These are phyloP conservation scores for Teratosphaeriaceae sp. DNA, from an alignment of 2,329 filamentous ascomycete species.

Conservation along the genomic window DNA sequence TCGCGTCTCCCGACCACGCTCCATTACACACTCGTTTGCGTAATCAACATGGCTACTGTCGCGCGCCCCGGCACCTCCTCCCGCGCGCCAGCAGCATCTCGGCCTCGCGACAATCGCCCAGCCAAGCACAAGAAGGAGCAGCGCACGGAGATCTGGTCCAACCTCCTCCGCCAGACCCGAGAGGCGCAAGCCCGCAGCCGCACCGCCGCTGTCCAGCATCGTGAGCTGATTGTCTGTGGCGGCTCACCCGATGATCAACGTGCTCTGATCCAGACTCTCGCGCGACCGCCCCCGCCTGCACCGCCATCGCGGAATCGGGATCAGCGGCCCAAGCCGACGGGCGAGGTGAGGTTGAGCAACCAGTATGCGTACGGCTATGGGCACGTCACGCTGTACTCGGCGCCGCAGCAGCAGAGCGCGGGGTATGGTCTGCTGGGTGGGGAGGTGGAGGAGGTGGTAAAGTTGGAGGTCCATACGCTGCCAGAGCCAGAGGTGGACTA, in stretches of 20 bases:
- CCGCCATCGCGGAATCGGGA: conserved; percentile 20
- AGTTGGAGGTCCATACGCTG: conserved; percentile 26
- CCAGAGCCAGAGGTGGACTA: conserved; percentile 25
- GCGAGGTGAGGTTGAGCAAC: conserved; percentile 27
- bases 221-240: conserved; percentile 26
- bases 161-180: conserved; percentile 27
- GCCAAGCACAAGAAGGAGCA: conserved; percentile 18
- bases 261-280: conserved; percentile 20
- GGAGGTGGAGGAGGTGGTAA: conserved; percentile 27
- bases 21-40: too few species aligned
- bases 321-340: conserved; percentile 17
- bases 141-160: conserved; percentile 29
- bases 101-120: conserved; percentile 4
- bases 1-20: not conserved
- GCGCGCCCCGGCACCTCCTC: not conserved
- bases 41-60: not conserved
- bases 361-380: conserved; percentile 30
- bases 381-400: conserved; percentile 26
- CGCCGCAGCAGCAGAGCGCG: conserved; percentile 19
- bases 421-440: conserved; percentile 21
- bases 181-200: conserved; percentile 29
- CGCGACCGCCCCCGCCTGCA: conserved; percentile 23
- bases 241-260: conserved; percentile 27
- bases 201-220: conserved; percentile 25
- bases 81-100: not conserved